Evolutionary conservation across 805 yeast species (phyloP), one percentile per base, ranked within the genome.

Genomic region (Clavispora vitiphila): DNA sequence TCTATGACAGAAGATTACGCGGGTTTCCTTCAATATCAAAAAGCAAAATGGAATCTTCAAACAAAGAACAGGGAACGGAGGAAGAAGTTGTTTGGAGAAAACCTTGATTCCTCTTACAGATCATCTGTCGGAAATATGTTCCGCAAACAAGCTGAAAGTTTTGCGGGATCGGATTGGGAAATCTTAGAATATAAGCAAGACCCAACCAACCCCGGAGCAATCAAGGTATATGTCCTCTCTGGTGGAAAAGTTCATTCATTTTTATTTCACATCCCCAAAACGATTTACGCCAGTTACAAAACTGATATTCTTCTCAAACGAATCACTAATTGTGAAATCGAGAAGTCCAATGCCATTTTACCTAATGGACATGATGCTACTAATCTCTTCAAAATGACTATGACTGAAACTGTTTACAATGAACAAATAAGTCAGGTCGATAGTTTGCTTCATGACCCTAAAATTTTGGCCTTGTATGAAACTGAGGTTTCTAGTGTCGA

Each of bases 31-130:
- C 64, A 66, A 23, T 85, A 85, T 55, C 91, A 86, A 61, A 89
- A 91, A 60, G 74, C 80, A n/a, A 86, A 86, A 56, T 93, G 99
- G 99, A 77, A 67, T 37, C 67, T 79, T 10, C 95, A 88, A 58
- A 74, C 76, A n/a, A 77, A 77, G 47, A 84, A 83, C 45, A 74
- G 88, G 51, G 75, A 72, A 40, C 77, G 95, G 54, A 75, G 97
- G 56, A 73, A 72, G 41, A 81, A 80, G 48, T 62, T 95, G 20
- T 91, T 93, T 69, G 99, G 99, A 27, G 69, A 72, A 23, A 67
- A 74, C 6, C 63, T 72, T 1, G 76, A 69, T 21, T 58, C 79
- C 2, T 66, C 81, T 2, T 77, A 72, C 43, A 69, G 86, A 49
- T 71, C 81, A 12, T 60, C 75, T 0, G 81, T 91, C 34, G 84